These are phyloP conservation scores for Hypoxylon sp. DNA, from an alignment of 2,329 filamentous ascomycete genomes.

Conservation along the genomic window DNA sequence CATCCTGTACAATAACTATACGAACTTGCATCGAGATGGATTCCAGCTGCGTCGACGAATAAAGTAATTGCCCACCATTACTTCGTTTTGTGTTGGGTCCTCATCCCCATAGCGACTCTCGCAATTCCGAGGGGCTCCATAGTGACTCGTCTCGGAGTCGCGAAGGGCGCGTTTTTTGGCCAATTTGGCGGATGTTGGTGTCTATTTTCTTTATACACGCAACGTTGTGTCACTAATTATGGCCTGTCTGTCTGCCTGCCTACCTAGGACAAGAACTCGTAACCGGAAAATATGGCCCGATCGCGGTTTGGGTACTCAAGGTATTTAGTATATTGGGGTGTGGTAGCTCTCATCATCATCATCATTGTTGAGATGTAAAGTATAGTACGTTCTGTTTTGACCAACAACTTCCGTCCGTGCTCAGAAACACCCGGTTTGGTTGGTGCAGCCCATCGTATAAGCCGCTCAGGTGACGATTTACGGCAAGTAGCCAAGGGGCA, in stretches of 20 bases:
- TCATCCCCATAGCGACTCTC: background rate
- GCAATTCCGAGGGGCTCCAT: conserved; percentile 7
- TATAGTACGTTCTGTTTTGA: conserved; percentile 5
- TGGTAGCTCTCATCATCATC: conserved; percentile 5
- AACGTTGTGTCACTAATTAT: conserved; percentile 15
- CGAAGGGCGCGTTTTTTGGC: conserved; percentile 1
- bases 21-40: conserved; percentile 44
- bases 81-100: conserved; percentile 2
- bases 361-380: conserved; percentile 2
- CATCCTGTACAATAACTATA: conserved; percentile 53
- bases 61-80: conserved; percentile 43
- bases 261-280: conserved; percentile 9
- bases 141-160: conserved; percentile 8
- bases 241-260: conserved; percentile 17
- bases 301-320: conserved; percentile 8
- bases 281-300: conserved; percentile 15
- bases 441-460: conserved; percentile 8
- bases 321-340: conserved; percentile 12
- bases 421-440: conserved; percentile 20
- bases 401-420: conserved; percentile 21
- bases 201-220: conserved; percentile 17
- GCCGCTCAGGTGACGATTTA: conserved; percentile 38
- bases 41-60: conserved; percentile 36
- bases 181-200: conserved; percentile 19
- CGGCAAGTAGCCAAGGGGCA: conserved; percentile 34